Conservation (phyloP, 768 basidiomycete genomes). For the Dioszegia crocea region DNA sequence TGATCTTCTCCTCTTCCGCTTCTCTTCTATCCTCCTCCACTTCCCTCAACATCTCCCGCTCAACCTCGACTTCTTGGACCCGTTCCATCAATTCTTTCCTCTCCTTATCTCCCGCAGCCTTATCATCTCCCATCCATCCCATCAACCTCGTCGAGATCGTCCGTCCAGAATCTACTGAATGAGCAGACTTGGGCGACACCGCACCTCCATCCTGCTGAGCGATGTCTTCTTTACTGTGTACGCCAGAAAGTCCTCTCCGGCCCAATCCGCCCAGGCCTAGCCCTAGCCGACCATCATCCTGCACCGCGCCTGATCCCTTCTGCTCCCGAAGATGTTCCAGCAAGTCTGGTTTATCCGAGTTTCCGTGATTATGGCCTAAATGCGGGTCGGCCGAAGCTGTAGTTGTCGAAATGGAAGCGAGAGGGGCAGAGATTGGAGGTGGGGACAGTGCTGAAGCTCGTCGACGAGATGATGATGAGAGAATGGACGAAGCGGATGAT, state of each 20-base stretch:
- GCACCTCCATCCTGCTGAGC: conserved; percentile 16
- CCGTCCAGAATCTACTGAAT: conserved; percentile 11
- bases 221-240: conserved; percentile 34
- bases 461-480: conserved; percentile 16
- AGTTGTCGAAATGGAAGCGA: conserved; percentile 16
- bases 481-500: conserved; percentile 34
- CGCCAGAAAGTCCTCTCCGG: conserved; percentile 23
- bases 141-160: conserved; percentile 14
- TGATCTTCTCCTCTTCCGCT: conserved; percentile 21
- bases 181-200: conserved; percentile 20
- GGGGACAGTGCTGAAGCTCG: conserved; percentile 36
- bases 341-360: conserved; percentile 15
- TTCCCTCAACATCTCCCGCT: conserved; percentile 40
- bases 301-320: background rate
- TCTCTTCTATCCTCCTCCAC: conserved; percentile 26
- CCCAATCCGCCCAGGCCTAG: conserved; percentile 32
- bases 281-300: conserved; percentile 18
- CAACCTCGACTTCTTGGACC: conserved; percentile 36
- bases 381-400: background rate
- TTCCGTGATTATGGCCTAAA: conserved; percentile 8
- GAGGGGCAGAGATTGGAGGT: conserved; percentile 16
- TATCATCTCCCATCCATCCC: conserved; percentile 19
- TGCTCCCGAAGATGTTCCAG: conserved; percentile 34
- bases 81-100: conserved; percentile 20
- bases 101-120: conserved; percentile 10